Evolutionary conservation across 345 rosid species (phyloP).

Genomic region (Eucalyptus virginea): DNA sequence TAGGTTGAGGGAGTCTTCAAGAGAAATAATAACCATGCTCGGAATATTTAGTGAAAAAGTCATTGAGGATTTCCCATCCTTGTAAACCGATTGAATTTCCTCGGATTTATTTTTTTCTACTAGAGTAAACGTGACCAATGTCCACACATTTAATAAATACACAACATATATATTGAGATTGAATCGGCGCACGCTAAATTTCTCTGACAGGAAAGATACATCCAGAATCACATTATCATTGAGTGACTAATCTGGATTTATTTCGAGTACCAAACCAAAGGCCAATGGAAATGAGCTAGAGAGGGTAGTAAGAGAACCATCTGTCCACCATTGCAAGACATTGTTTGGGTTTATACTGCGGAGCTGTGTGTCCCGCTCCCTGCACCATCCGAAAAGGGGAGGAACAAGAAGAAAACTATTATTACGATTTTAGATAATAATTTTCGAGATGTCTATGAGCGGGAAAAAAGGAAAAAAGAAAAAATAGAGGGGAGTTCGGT

Average conservation of each 20-base stretch:
- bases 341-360: background rate
- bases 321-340: background rate
- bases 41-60: background rate
- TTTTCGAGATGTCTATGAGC: background rate
- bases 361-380: background rate
- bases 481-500: accelerated
- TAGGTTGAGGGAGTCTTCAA: background rate
- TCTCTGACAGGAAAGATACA: background rate
- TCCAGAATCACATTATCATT: background rate
- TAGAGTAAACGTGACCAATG: background rate
- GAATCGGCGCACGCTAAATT: too few relatives aligned
- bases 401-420: background rate
- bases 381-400: background rate
- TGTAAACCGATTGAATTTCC: background rate
- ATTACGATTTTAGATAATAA: background rate
- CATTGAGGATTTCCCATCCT: background rate
- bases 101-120: background rate
- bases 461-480: accelerated
- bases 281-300: background rate
- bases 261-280: background rate
- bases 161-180: too few relatives aligned
- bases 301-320: background rate
- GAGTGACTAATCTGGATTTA: background rate
- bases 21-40: background rate
- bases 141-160: too few relatives aligned